A percentile compares a stretch with the other conserved stretches of the same genome.
These are phyloP conservation scores for Exserohilum rostratum DNA, from an alignment of 2,329 filamentous ascomycete genomes.

Conservation along the genomic window DNA sequence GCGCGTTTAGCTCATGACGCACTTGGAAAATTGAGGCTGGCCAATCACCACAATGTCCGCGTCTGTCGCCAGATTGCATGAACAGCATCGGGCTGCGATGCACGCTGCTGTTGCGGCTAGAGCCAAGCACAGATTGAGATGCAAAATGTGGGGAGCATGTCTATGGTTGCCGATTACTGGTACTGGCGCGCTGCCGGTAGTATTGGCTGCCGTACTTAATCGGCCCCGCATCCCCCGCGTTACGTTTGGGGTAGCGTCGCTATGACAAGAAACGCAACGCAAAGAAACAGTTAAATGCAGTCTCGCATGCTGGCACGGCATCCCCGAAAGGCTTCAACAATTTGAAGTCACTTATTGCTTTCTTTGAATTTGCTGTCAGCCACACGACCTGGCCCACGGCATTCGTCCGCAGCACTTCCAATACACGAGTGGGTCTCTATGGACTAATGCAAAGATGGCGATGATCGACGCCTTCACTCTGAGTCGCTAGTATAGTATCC, in stretches of 20 bases:
- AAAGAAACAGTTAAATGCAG: no score
- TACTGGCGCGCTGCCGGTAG: slow-evolving; percentile 9
- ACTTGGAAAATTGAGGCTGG: neutral
- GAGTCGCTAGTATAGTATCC: no score
- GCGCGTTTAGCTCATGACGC: slow-evolving; percentile 6
- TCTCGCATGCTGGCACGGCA: no score
- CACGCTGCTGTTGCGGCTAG: neutral
- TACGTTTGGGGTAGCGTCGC: slow-evolving; percentile 7
- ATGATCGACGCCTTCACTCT: no score
- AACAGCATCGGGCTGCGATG: neutral
- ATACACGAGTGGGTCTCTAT: no score
- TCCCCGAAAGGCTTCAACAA: no score
- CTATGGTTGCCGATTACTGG: neutral
- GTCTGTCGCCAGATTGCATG: neutral
- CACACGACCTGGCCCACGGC: no score
- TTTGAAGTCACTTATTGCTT: no score
- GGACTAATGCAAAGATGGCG: no score
- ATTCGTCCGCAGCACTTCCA: no score
- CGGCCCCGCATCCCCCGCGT: slow-evolving; percentile 5
- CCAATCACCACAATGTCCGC: slow-evolving; percentile 4
- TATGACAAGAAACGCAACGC: no score
- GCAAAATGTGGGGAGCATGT: neutral
- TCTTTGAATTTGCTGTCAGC: no score
- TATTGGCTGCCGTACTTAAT: neutral
- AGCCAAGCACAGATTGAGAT: neutral